Base-by-base conservation (phyloP, 768 basidiomycete genomes). In the Auricularia heimuer region DNA sequence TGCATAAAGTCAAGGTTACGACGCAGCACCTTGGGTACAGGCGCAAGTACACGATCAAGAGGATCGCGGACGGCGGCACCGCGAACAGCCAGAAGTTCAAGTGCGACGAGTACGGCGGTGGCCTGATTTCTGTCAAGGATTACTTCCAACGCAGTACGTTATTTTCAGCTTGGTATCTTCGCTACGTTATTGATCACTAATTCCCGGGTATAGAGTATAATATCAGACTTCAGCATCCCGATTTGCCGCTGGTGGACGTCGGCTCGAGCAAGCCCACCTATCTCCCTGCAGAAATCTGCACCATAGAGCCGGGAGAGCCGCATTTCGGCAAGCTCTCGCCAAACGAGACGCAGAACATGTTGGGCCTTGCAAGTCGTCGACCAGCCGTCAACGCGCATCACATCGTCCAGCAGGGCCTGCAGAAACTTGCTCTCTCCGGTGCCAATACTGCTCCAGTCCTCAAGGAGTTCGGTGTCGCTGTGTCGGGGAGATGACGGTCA, bases 201-300 rank as follows among this genome's bases (percentile, higher is more conserved):
- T 51, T 11, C 8, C 6, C 16, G 6, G 47, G 1, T 8, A 51
- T 51, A 90, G 89, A 86, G 68, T 84, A 90, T 68, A 80, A 80
- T 0, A 85, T 83, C 45, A 79, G 64, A 0, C 70, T 92, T 7
- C 72, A 72, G 29, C 67, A 78, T 54, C 73, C 54, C 77, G 74
- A 85, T 1, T 69, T 87, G 61, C 84, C 47, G 16, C 47, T 87
- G 7, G 79, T 88, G 45, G 82, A 88, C 65, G 81, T 88, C 6
- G 83, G 84, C 6, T 80, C 80, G 54, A 63, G 69, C 14, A 78
- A 81, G 69, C 69, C 73, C 44, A 75, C 78, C 67, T 82, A 73
- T 69, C 73, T 90, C 1, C 90, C 90, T 0, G 84, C 88, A 0
- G 90, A 92, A 71, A 62, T 92, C 1, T 92, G 90, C 75, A 76